These are phyloP conservation scores for Chamaecrista fasciculata DNA, from an alignment of 306 rosid species.

Conservation along the genomic window DNA sequence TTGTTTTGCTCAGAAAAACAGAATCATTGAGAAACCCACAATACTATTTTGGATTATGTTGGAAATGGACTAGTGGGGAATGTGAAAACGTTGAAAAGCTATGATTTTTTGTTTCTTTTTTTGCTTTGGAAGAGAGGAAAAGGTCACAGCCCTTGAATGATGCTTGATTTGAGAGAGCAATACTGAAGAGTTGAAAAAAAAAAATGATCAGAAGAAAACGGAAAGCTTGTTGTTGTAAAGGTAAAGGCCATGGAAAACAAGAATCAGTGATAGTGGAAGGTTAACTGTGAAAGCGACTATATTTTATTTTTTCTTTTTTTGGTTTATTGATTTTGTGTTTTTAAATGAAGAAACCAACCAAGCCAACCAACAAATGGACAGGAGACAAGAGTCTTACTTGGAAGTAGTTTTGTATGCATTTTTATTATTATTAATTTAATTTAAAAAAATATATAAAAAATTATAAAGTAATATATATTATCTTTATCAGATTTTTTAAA, in stretches of 20 bases:
- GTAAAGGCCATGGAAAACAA: background rate
- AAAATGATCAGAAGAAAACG: background rate
- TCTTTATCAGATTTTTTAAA: no score
- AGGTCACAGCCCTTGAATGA: no score
- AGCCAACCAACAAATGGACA: no score
- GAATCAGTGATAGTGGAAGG: background rate
- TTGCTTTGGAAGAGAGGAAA: no score
- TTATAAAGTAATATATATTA: no score
- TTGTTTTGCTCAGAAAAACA: background rate
- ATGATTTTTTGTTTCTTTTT: background rate
- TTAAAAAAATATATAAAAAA: no score
- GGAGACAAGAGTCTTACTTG: no score
- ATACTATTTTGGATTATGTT: conserved; percentile 16
- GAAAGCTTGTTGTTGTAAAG: background rate
- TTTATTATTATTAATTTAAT: no score
- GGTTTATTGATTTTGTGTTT: background rate
- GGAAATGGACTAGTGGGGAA: conserved; percentile 7
- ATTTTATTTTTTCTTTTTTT: background rate
- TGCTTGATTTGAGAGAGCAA: background rate
- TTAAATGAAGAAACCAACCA: no score
- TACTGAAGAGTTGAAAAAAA: background rate
- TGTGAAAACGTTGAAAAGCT: background rate
- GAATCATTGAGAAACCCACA: conserved; percentile 2
- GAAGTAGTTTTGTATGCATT: no score
- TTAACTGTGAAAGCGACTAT: conserved; percentile 35